These are phyloP conservation scores for Malassezia cuniculi DNA, from an alignment of 1,284 basidiomycete genomes.

Conservation along the genomic window DNA sequence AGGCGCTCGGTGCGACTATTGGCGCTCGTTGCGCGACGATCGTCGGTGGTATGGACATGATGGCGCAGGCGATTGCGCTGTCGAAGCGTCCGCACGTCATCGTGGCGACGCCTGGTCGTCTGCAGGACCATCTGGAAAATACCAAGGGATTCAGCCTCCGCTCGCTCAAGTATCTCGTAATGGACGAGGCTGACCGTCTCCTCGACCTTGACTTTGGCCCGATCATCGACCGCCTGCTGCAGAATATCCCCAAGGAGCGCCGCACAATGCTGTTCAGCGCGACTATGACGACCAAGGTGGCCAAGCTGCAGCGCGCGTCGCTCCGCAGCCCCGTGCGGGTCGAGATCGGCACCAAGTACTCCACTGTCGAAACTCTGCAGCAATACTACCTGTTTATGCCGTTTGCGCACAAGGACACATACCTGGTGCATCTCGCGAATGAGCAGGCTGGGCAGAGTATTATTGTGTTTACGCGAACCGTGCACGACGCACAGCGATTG, in stretches of 20 bases:
- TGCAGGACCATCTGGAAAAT: conserved; percentile 91
- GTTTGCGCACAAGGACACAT: conserved; percentile 78
- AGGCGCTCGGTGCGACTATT: conserved; percentile 63
- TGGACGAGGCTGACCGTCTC: conserved; percentile 93
- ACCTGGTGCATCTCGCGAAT: conserved; percentile 79
- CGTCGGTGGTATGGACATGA: conserved; percentile 89
- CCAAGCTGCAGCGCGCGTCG: conserved; percentile 91
- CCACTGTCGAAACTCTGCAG: conserved; percentile 84
- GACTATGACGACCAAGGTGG: conserved; percentile 99
- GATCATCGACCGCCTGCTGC: conserved; percentile 91
- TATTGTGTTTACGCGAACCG: conserved; percentile 91
- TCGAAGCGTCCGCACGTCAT: conserved; percentile 71
- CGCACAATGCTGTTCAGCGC: conserved; percentile 95
- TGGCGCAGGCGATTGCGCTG: conserved; percentile 80
- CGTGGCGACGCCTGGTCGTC: conserved; percentile 89
- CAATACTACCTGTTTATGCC: conserved; percentile 96
- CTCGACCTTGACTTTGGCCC: conserved; percentile 96
- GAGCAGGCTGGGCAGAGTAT: conserved; percentile 80
- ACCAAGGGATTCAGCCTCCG: conserved; percentile 93
- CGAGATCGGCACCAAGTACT: conserved; percentile 78
- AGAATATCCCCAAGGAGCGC: conserved; percentile 83
- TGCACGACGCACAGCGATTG: conserved; percentile 79
- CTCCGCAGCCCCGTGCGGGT: conserved; percentile 85
- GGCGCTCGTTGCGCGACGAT: conserved; percentile 76
- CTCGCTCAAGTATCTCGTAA: conserved; percentile 74